These are phyloP conservation scores for Setomelanomma holmii DNA, from an alignment of 2,329 filamentous ascomycete genomes.

Conservation along the genomic window DNA sequence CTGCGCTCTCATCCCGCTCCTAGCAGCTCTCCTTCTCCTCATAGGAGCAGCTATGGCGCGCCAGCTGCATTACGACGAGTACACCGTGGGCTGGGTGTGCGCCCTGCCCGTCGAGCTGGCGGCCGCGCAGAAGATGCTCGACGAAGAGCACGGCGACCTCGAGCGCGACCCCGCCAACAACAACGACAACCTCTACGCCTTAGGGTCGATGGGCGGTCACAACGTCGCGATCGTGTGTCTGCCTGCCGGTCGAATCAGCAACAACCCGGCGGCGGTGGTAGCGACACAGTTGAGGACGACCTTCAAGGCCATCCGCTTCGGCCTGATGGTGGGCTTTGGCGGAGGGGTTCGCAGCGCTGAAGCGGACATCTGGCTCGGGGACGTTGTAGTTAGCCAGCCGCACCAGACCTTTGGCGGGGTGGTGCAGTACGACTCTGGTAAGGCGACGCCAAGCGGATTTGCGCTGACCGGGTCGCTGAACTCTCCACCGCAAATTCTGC, in stretches of 20 bases:
- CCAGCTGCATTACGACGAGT: constrained; percentile 17
- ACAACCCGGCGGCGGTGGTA: constrained; percentile 37
- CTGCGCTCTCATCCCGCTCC: not conserved
- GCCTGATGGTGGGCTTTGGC: constrained; percentile 54
- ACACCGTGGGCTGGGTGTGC: constrained; percentile 36
- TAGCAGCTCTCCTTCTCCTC: not conserved
- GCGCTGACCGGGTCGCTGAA: constrained; percentile 1
- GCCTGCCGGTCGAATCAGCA: constrained; percentile 41
- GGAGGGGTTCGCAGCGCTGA: constrained; percentile 25
- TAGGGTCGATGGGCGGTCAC: constrained; percentile 34
- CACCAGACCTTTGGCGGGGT: constrained; percentile 10
- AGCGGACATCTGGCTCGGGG: constrained; percentile 9
- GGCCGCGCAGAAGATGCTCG: constrained; percentile 5
- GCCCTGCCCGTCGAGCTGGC: constrained; percentile 24
- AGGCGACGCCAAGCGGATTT: constrained; percentile 2
- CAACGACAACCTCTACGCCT: constrained; percentile 26
- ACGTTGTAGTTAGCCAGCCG: constrained; percentile 9
- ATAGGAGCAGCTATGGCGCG: constrained; percentile 5
- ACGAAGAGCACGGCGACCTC: constrained; percentile 28
- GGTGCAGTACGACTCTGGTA: constrained; percentile 14
- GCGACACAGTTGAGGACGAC: constrained; percentile 32
- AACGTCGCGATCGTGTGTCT: constrained; percentile 46
- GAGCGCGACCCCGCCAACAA: constrained; percentile 14
- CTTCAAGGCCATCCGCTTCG: constrained; percentile 44
- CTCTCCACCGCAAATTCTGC: not conserved